These are phyloP conservation scores for Tolypocladium sp. DNA, from an alignment of 2,329 filamentous ascomycete species.

Conservation along the genomic window DNA sequence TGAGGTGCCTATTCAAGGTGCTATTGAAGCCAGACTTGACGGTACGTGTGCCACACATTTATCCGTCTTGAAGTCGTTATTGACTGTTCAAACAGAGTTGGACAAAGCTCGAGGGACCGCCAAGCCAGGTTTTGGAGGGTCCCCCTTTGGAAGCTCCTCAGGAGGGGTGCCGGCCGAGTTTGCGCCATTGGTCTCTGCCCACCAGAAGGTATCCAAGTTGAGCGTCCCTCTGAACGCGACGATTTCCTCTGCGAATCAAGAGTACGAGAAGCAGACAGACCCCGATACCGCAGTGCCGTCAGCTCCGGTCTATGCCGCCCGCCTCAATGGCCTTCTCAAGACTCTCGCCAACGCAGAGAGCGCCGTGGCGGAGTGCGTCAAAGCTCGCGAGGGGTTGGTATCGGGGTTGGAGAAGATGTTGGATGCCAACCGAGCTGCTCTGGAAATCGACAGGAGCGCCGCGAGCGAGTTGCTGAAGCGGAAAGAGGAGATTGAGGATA, in stretches of 20 bases:
- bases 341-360: constrained; percentile 80
- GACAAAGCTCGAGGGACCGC: constrained; percentile 48
- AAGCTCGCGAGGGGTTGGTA: constrained; percentile 70
- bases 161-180: constrained; percentile 62
- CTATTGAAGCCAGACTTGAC: constrained; percentile 70
- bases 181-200: constrained; percentile 61
- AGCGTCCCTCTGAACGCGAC: constrained; percentile 58
- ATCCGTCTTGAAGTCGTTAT: background rate
- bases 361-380: constrained; percentile 82
- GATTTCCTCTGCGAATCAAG: constrained; percentile 62
- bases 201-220: constrained; percentile 66
- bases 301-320: constrained; percentile 83
- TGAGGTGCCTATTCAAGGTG: constrained; percentile 66
- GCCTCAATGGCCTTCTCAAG: constrained; percentile 82
- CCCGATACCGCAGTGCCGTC: constrained; percentile 60
- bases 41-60: constrained; percentile 39
- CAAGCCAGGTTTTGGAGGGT: constrained; percentile 45
- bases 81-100: constrained; percentile 38
- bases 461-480: constrained; percentile 56
- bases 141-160: constrained; percentile 46
- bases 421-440: constrained; percentile 58
- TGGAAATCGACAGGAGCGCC: constrained; percentile 61
- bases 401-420: constrained; percentile 75
- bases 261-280: constrained; percentile 78
- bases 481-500: constrained; percentile 64